Evolutionary conservation across 305 asterid genomes (phyloP), one percentile per base, ranked within the genome.

Genomic region (Salvia sclarea): DNA sequence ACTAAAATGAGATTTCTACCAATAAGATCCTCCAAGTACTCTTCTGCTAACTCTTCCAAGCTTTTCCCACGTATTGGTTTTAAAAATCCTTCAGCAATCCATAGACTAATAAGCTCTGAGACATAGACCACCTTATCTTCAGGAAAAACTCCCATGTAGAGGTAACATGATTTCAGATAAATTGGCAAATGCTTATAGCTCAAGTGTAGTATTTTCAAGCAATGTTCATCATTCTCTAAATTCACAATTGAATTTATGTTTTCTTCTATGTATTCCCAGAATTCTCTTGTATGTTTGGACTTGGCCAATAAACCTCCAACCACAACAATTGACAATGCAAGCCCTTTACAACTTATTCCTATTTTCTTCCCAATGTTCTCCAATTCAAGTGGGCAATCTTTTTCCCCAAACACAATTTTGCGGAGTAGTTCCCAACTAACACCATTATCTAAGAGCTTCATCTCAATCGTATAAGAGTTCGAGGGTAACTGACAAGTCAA

Each of bases 51-150:
- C 8, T 50, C 57, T 50, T 50, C 57, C 6, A 20, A 14, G 6
- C 52, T 45, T 17, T 16, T 45, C 22, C 35, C 59, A 1, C 8
- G 6, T 4, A 48, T 6, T 67, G 60, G 66, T 41, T 52, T 74
- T 1, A 74, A 21, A 61, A 67, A 60, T 38, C 74, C 65, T 28
- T 74, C 66, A 4, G 73, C 63, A 28, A 41, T 50, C 78, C 73
- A 73, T 38, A 49, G 13, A n/a, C 10, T 38, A 37, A 0, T 0
- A 10, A 50, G 9, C 1, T 0, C 0, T 14, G 11, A 16, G 5
- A 35, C 24, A 24, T 6, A 14, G 13, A 66, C 59, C 25, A 17
- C 20, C 0, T 0, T 0, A n/a, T 66, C 69, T 40, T 73, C 69
- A 1, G 1, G 13, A 37, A 37, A 35, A 35, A 6, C 5, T 37